phyloP scores from a whole-genome alignment of 2,329 filamentous ascomycete genomes.

The Cercospora brassicicola region DNA sequence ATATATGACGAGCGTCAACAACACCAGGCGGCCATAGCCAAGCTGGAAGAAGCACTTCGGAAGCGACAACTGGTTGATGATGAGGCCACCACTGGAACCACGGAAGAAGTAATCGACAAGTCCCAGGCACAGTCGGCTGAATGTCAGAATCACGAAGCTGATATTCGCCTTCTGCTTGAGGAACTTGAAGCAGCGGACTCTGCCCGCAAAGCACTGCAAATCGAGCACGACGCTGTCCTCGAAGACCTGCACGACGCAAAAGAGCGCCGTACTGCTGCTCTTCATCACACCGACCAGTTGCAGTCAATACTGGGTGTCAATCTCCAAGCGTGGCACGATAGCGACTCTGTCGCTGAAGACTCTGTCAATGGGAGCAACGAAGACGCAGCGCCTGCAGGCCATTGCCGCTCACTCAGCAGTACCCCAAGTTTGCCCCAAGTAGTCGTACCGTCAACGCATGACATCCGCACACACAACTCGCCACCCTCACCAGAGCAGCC shows the following conservation, averaged over 20 bases:
- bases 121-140: not conserved
- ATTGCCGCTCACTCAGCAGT: not conserved
- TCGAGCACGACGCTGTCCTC: not conserved
- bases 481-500: not conserved
- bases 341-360: not conserved
- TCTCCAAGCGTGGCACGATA: not conserved
- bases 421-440: not conserved
- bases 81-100: not conserved
- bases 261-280: not conserved
- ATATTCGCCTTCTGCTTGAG: not conserved
- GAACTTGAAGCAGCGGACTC: not conserved
- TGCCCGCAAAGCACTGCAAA: not conserved
- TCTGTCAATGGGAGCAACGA: not conserved
- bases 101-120: not conserved
- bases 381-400: not conserved
- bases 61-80: not conserved
- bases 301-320: not conserved
- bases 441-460: not conserved
- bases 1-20: not conserved
- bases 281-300: not conserved
- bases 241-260: not conserved
- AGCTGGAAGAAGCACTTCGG: not conserved
- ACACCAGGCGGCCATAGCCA: not conserved
- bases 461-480: not conserved
- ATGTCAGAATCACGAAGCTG: not conserved